Evolutionary conservation across 805 yeast species (phyloP).

Genomic region (Tetrapisispora arboricola): DNA sequence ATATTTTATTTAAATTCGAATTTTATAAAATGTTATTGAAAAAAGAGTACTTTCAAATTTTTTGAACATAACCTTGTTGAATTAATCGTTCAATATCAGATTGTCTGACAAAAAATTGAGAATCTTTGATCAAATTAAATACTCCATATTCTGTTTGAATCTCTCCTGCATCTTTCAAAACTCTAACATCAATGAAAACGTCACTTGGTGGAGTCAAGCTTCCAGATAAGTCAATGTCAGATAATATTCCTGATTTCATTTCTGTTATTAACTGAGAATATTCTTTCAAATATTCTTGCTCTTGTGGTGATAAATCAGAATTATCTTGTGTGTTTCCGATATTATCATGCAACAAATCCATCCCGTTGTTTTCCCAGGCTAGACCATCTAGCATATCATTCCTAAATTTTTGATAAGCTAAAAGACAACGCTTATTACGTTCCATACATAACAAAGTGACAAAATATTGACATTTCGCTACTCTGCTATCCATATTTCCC

Average conservation of each 20-base stretch:
- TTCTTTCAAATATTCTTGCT: constrained; percentile 63
- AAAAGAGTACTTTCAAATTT: constrained; percentile 32
- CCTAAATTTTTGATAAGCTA: constrained; percentile 73
- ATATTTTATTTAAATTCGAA: neutral
- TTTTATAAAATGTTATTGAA: neutral
- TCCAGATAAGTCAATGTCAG: constrained; percentile 81
- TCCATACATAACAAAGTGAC: constrained; percentile 64
- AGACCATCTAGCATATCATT: constrained; percentile 55
- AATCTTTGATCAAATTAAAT: constrained; percentile 82
- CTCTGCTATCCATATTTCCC: constrained; percentile 30
- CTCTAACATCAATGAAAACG: constrained; percentile 89
- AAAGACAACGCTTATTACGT: constrained; percentile 78
- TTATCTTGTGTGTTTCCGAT: constrained; percentile 18
- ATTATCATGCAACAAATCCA: constrained; percentile 15
- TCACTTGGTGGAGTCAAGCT: constrained; percentile 85
- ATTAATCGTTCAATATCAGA: constrained; percentile 89
- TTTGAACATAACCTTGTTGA: constrained; percentile 87
- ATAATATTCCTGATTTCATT: constrained; percentile 60
- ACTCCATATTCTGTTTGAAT: constrained; percentile 96
- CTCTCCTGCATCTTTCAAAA: constrained; percentile 89
- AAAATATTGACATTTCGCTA: constrained; percentile 47
- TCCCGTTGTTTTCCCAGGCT: constrained; percentile 58
- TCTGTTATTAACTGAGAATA: constrained; percentile 65
- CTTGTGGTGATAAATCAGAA: constrained; percentile 60
- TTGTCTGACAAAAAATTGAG: constrained; percentile 88